These are phyloP conservation scores for Mycena latifolia DNA, from an alignment of 768 basidiomycete species.

Conservation along the genomic window DNA sequence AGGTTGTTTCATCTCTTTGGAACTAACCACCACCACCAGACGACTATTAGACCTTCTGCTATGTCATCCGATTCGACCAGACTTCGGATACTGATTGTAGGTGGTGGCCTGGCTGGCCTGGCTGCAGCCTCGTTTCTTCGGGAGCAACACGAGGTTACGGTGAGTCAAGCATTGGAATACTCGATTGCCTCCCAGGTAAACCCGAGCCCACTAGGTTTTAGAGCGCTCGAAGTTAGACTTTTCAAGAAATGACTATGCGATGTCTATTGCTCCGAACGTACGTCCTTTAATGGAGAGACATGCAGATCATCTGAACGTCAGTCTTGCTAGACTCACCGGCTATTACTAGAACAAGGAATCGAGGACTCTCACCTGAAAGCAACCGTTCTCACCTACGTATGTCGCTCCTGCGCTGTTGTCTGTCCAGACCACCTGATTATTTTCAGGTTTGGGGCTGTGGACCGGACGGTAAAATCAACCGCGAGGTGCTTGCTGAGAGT, in stretches of 20 bases:
- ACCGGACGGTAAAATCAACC: conserved; percentile 10
- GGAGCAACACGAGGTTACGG: conserved; percentile 31
- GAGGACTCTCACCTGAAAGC: conserved; percentile 29
- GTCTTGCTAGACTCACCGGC: conserved; percentile 23
- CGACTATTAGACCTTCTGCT: too few relatives aligned
- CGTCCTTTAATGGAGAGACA: neutral
- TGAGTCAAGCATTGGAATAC: neutral
- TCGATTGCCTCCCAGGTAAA: neutral
- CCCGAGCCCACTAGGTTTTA: conserved; percentile 20
- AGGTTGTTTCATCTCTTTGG: too few relatives aligned
- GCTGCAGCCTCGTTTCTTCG: conserved; percentile 30
- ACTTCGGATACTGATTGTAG: conserved; percentile 29
- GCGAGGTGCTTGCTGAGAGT: conserved; percentile 17
- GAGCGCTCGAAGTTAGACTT: conserved; percentile 33
- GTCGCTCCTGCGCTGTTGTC: neutral
- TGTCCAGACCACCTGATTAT: neutral
- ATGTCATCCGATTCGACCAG: too few relatives aligned
- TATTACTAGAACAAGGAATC: conserved; percentile 27
- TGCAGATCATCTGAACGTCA: neutral
- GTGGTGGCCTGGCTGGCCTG: conserved; percentile 31
- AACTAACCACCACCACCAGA: too few relatives aligned
- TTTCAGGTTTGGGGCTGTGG: conserved; percentile 25
- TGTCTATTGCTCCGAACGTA: conserved; percentile 32
- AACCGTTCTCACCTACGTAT: conserved; percentile 24
- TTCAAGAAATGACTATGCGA: conserved; percentile 34